A percentile compares a stretch with the other conserved stretches of the same genome.
Evolutionary conservation across 2,329 filamentous ascomycete genomes (phyloP).

Genomic region (Graphilbum sp.): DNA sequence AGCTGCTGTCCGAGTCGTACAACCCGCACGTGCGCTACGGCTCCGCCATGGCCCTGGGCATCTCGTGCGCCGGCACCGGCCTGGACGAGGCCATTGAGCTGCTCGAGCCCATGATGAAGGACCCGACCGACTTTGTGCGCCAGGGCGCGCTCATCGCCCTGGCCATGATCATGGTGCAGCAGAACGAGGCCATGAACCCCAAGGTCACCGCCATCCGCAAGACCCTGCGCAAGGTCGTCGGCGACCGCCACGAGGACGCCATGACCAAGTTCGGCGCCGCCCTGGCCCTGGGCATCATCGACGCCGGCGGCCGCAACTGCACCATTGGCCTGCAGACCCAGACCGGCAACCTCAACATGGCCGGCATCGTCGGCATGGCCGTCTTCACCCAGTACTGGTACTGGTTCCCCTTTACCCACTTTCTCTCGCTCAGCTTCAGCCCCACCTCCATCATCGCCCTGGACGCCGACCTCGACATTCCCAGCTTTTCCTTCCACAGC

Average conservation of each 20-base stretch:
- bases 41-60: constrained; percentile 94
- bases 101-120: constrained; percentile 98
- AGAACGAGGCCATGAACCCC: constrained; percentile 97
- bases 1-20: constrained; percentile 94
- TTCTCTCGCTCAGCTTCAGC: constrained; percentile 90
- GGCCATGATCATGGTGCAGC: constrained; percentile 98
- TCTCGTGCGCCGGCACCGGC: constrained; percentile 91
- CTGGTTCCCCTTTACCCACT: constrained; percentile 98
- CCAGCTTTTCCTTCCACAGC: constrained; percentile 89
- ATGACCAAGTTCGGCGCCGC: constrained; percentile 99
- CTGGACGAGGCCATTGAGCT: constrained; percentile 93
- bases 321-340: constrained; percentile 96
- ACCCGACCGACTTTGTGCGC: constrained; percentile 94
- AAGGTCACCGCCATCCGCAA: constrained; percentile 86
- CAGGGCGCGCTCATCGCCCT: constrained; percentile 90
- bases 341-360: constrained; percentile 97
- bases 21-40: constrained; percentile 97
- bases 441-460: constrained; percentile 91
- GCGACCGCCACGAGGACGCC: constrained; percentile 91
- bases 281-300: constrained; percentile 88
- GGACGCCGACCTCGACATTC: constrained; percentile 84
- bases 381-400: constrained; percentile 99
- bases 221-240: constrained; percentile 82
- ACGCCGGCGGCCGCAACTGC: constrained; percentile 94
- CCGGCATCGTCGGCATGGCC: constrained; percentile 92